These are phyloP conservation scores for Collybia sordida DNA, from an alignment of 768 basidiomycete genomes.

Conservation along the genomic window DNA sequence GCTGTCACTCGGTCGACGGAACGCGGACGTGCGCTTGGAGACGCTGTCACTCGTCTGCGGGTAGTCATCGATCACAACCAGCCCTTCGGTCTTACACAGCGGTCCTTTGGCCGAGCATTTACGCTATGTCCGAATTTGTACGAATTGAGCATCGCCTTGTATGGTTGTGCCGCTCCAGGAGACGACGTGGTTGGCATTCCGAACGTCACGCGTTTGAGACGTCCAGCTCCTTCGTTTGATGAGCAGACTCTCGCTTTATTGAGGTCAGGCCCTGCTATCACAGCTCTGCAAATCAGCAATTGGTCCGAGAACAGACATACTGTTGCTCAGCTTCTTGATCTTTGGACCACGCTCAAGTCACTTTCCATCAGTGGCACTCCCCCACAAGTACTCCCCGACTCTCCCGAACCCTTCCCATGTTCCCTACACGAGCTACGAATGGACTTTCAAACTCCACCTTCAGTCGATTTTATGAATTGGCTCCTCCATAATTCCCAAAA, in stretches of 20 bases:
- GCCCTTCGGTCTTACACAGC: conserved; percentile 53
- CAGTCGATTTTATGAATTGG: conserved; percentile 66
- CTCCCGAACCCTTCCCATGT: conserved; percentile 43
- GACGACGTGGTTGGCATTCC: conserved; percentile 49
- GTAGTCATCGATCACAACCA: conserved; percentile 70
- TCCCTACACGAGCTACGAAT: conserved; percentile 54
- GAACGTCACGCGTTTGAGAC: conserved; percentile 44
- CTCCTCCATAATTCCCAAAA: conserved; percentile 57
- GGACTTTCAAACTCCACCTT: conserved; percentile 65
- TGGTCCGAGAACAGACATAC: conserved; percentile 65
- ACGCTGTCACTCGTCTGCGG: conserved; percentile 52
- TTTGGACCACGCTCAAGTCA: conserved; percentile 58
- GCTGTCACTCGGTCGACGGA: conserved; percentile 48
- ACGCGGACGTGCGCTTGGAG: conserved; percentile 50
- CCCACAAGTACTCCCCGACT: conserved; percentile 46
- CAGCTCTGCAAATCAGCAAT: conserved; percentile 62
- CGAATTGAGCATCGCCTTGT: conserved; percentile 56
- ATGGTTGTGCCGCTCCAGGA: conserved; percentile 54
- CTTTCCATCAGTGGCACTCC: conserved; percentile 61
- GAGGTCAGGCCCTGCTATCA: conserved; percentile 51
- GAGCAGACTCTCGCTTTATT: conserved; percentile 50
- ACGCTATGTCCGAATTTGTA: conserved; percentile 58
- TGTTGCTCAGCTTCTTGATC: conserved; percentile 59
- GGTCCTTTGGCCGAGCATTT: conserved; percentile 59
- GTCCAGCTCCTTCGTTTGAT: conserved; percentile 55